Conservation (phyloP, 2,329 filamentous ascomycete species). For the Diaporthe helianthi region DNA sequence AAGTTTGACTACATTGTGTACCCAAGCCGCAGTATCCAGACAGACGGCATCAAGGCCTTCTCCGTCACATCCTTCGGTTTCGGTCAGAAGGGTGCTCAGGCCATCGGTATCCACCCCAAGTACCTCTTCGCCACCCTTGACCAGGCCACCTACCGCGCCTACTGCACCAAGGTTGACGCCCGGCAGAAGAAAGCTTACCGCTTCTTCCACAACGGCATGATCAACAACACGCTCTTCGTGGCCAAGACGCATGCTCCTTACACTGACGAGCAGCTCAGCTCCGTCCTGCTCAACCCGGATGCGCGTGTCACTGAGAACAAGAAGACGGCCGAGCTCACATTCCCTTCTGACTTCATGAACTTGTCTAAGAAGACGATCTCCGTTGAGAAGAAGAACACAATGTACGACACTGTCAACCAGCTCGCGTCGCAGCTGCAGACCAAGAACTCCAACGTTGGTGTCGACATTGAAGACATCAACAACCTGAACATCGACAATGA, state of each 20-base stretch:
- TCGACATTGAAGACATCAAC: conserved; percentile 89
- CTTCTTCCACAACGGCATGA: conserved; percentile 97
- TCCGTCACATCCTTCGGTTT: conserved; percentile 99
- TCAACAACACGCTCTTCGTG: conserved; percentile 97
- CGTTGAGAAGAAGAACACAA: conserved; percentile 62
- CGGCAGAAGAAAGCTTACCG: conserved; percentile 99
- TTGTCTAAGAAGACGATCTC: conserved; percentile 60
- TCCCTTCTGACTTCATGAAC: conserved; percentile 73
- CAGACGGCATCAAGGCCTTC: conserved; percentile 97
- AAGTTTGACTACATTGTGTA: conserved; percentile 98
- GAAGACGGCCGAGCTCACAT: conserved; percentile 82
- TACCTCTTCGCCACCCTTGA: conserved; percentile 97
- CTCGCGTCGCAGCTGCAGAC: conserved; percentile 71
- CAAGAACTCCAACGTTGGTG: conserved; percentile 80
- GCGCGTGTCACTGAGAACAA: conserved; percentile 86
- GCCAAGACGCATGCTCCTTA: conserved; percentile 94
- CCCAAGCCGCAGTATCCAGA: conserved; percentile 93
- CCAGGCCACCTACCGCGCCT: conserved; percentile 79
- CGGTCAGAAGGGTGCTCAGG: conserved; percentile 98
- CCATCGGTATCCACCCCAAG: conserved; percentile 94
- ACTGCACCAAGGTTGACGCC: conserved; percentile 87
- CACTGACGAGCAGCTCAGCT: conserved; percentile 82
- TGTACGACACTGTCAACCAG: conserved; percentile 77
- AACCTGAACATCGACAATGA: conserved; percentile 93
- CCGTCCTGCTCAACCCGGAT: conserved; percentile 92